These are phyloP conservation scores for Kalmanozyma brasiliensis DNA, from an alignment of 1,284 basidiomycete genomes.

Conservation along the genomic window DNA sequence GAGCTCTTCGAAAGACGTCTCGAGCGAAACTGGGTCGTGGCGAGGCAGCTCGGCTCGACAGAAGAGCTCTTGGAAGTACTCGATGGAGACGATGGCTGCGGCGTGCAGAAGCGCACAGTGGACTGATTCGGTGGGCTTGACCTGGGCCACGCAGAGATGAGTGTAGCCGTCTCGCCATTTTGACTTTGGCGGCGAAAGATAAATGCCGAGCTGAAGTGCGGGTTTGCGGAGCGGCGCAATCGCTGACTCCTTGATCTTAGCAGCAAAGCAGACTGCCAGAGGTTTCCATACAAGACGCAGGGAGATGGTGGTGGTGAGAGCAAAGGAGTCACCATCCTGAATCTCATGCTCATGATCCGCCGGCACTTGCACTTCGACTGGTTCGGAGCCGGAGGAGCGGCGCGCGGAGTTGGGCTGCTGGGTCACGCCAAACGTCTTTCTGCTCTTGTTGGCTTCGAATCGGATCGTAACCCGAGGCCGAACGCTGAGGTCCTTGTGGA, in stretches of 20 bases:
- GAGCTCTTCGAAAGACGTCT: slow-evolving; percentile 39
- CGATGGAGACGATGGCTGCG: slow-evolving; percentile 36
- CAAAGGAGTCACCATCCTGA: slow-evolving; percentile 32
- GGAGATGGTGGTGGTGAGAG: slow-evolving; percentile 47
- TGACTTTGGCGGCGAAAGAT: slow-evolving; percentile 43
- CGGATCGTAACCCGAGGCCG: slow-evolving; percentile 46
- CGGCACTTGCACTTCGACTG: slow-evolving; percentile 26
- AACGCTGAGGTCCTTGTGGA: slow-evolving; percentile 21
- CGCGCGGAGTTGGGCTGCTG: slow-evolving; percentile 9
- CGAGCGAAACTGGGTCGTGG: slow-evolving; percentile 40
- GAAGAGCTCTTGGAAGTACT: slow-evolving; percentile 47
- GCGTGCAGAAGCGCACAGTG: slow-evolving; percentile 38
- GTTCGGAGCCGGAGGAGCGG: slow-evolving; percentile 3
- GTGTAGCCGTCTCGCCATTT: slow-evolving; percentile 43
- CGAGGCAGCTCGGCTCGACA: slow-evolving; percentile 32
- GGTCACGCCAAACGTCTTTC: slow-evolving; percentile 32
- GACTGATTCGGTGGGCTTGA: slow-evolving; percentile 47
- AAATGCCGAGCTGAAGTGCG: slow-evolving; percentile 27
- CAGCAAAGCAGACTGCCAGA: slow-evolving; percentile 42
- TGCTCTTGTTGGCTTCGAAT: slow-evolving; percentile 51
- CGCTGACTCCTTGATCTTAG: slow-evolving; percentile 27
- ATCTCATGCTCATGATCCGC: slow-evolving; percentile 30
- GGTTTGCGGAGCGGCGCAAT: slow-evolving; percentile 23
- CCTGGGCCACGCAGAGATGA: slow-evolving; percentile 39
- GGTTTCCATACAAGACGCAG: slow-evolving; percentile 44